Conservation (phyloP, 179 eudicot genomes). For the Pouteria campechiana region DNA sequence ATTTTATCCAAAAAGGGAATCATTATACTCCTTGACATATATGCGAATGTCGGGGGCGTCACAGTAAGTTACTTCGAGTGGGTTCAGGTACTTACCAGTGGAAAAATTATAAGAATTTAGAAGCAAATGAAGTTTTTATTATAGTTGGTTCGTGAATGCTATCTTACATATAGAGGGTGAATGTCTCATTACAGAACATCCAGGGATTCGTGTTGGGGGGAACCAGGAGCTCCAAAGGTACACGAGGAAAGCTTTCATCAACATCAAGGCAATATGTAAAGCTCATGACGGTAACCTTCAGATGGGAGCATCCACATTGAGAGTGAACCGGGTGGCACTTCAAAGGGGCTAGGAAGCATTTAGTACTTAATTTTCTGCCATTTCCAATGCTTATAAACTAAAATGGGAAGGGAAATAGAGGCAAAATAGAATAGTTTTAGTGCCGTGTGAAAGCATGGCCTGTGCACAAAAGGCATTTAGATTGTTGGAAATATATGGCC, state of each 20-base stretch:
- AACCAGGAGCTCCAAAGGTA: slow-evolving; percentile 69
- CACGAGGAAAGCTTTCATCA: slow-evolving; percentile 62
- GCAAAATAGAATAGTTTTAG: too few species aligned
- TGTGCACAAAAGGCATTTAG: too few species aligned
- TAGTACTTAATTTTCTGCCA: not conserved
- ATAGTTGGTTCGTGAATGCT: not conserved
- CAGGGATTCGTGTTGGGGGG: slow-evolving; percentile 98
- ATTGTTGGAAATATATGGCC: too few species aligned
- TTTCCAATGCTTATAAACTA: too few species aligned
- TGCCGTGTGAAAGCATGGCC: too few species aligned
- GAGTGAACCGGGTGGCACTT: slow-evolving; percentile 75
- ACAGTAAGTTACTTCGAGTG: slow-evolving; percentile 97
- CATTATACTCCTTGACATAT: slow-evolving; percentile 83
- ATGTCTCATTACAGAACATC: slow-evolving; percentile 94
- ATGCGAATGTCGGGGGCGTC: slow-evolving; percentile 96
- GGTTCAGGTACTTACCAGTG: slow-evolving; percentile 70
- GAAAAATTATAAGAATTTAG: not conserved
- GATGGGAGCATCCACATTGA: slow-evolving; percentile 92
- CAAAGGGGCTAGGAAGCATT: slow-evolving; percentile 92
- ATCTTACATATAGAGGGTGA: too few species aligned
- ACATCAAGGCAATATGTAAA: slow-evolving; percentile 72
- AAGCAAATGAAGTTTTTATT: not conserved
- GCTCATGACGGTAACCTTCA: slow-evolving; percentile 75
- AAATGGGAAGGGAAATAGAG: too few species aligned
- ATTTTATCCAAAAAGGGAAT: slow-evolving; percentile 84